Conservation (phyloP, 2,329 filamentous ascomycete genomes). For the Fusarium subglutinans region DNA sequence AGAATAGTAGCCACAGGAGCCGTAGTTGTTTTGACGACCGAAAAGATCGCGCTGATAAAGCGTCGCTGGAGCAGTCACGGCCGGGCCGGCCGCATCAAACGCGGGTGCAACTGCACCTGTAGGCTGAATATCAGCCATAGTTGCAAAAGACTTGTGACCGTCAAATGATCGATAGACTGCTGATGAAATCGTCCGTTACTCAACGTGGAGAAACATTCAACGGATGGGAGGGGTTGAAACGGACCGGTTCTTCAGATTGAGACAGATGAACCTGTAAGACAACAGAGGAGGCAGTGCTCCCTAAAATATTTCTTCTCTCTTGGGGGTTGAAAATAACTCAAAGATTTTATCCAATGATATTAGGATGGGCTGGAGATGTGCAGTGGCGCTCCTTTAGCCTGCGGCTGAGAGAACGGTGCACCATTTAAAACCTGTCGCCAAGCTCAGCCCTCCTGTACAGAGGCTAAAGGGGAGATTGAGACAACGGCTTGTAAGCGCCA, state of each 20-base stretch:
- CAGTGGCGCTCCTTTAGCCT: not conserved
- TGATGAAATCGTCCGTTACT: no score
- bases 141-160: accelerated
- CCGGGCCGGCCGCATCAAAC: not conserved
- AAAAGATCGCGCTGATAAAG: not conserved
- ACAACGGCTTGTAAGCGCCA: not conserved
- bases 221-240: no score
- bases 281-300: not conserved
- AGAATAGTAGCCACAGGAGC: not conserved
- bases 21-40: not conserved
- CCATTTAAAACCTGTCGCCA: not conserved
- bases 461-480: not conserved
- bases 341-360: no score
- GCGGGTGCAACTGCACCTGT: not conserved
- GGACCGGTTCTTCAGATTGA: no score
- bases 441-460: not conserved
- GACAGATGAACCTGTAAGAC: not conserved
- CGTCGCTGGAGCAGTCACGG: not conserved
- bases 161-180: not conserved
- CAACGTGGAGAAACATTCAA: no score
- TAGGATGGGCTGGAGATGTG: not conserved
- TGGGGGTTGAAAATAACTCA: no score
- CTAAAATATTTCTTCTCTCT: not conserved
- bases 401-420: not conserved
- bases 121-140: not conserved